These are phyloP conservation scores for Pichia rugopelliculosa DNA, from an alignment of 805 yeast genomes.

Conservation along the genomic window DNA sequence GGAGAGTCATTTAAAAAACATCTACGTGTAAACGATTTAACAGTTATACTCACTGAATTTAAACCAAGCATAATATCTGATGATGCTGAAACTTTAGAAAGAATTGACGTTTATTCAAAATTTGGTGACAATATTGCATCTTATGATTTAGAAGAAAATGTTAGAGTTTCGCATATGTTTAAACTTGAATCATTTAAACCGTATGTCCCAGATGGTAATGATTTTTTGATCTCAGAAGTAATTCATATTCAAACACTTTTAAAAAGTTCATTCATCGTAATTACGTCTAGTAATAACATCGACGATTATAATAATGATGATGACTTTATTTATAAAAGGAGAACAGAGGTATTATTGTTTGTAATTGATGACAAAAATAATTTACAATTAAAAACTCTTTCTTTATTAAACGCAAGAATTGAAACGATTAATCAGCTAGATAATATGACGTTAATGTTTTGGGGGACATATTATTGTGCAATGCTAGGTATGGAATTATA, in stretches of 20 bases:
- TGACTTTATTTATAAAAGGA: not conserved
- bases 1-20: conserved; percentile 1
- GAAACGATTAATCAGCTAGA: not conserved
- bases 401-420: conserved; percentile 9
- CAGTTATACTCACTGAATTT: not conserved
- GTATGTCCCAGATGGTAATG: conserved; percentile 7
- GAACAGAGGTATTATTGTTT: conserved; percentile 13
- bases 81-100: not conserved
- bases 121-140: conserved; percentile 3
- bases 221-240: conserved; percentile 8
- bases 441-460: conserved; percentile 6
- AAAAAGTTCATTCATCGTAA: conserved; percentile 10
- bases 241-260: not conserved
- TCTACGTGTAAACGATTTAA: not conserved
- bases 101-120: not conserved
- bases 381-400: conserved; percentile 10
- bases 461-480: conserved; percentile 10
- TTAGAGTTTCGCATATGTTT: conserved; percentile 9
- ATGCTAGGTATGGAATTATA: conserved; percentile 8
- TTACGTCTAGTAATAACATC: conserved; percentile 7
- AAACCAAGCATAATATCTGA: not conserved
- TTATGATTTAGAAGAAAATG: conserved; percentile 15
- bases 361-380: conserved; percentile 5
- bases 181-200: not conserved
- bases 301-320: conserved; percentile 4